These are phyloP conservation scores for Candida hungchunana DNA, from an alignment of 805 yeast species.

Conservation along the genomic window DNA sequence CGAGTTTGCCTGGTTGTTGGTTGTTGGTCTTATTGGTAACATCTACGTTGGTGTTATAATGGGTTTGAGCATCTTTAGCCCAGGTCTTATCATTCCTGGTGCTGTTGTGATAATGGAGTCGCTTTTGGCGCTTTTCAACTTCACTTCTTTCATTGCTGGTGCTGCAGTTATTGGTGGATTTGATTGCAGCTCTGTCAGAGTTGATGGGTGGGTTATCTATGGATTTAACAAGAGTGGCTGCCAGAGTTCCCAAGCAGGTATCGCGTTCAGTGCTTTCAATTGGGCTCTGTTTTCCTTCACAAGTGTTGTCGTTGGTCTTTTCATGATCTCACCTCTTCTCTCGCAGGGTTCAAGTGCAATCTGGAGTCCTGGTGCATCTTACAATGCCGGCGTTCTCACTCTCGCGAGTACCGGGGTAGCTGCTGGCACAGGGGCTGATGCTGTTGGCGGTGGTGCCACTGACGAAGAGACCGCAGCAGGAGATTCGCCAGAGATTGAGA, in stretches of 20 bases:
- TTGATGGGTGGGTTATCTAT: background rate
- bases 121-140: constrained; percentile 14
- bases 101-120: constrained; percentile 12
- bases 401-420: no score
- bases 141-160: constrained; percentile 18
- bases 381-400: no score
- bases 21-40: constrained; percentile 11
- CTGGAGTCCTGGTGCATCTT: no score
- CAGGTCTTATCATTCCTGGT: constrained; percentile 13
- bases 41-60: constrained; percentile 7
- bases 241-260: constrained; percentile 17
- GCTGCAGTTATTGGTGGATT: constrained; percentile 17
- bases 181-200: constrained; percentile 4
- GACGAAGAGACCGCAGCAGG: background rate
- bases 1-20: constrained; percentile 12
- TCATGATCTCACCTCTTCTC: background rate
- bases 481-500: no score
- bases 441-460: background rate
- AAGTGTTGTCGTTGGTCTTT: constrained; percentile 9
- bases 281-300: constrained; percentile 15
- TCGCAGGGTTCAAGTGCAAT: background rate
- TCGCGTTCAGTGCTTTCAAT: constrained; percentile 20
- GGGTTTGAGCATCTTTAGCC: constrained; percentile 4
- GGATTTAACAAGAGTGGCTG: constrained; percentile 7
- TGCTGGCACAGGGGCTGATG: no score